Conservation (phyloP, 805 yeast genomes). For the Monosporozyma siamensis region DNA sequence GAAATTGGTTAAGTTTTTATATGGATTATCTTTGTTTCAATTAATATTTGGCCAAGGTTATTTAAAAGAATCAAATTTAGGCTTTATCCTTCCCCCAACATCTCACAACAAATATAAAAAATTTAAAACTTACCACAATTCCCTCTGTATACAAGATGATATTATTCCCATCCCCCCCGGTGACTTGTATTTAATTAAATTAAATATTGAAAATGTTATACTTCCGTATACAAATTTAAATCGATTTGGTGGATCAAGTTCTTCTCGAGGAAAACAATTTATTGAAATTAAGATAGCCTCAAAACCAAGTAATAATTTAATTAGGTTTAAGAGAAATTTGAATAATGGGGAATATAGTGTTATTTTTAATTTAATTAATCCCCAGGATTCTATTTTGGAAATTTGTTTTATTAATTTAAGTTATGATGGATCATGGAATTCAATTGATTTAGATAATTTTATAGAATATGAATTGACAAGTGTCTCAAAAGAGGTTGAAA, state of each 20-base stretch:
- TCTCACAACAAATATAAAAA: too few species aligned
- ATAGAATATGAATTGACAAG: constrained; percentile 15
- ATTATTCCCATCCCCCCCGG: too few species aligned
- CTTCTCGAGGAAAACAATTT: constrained; percentile 19
- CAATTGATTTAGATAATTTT: constrained; percentile 18
- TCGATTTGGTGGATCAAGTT: constrained; percentile 22
- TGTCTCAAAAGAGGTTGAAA: constrained; percentile 2
- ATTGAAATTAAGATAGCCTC: constrained; percentile 12
- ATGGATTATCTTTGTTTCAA: too few species aligned
- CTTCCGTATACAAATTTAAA: constrained; percentile 10
- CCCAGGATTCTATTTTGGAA: constrained; percentile 8
- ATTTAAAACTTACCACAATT: too few species aligned
- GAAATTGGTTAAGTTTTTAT: too few species aligned
- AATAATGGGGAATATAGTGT: constrained; percentile 12
- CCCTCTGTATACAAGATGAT: too few species aligned
- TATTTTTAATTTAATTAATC: constrained; percentile 6
- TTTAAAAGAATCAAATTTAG: too few species aligned
- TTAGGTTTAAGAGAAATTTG: constrained; percentile 14
- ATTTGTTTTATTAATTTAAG: constrained; percentile 27
- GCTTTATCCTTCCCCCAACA: too few species aligned
- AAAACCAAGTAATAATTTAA: constrained; percentile 9
- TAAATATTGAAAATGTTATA: constrained; percentile 13
- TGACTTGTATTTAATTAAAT: constrained; percentile 6
- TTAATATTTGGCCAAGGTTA: too few species aligned
- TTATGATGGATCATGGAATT: constrained; percentile 31